Percentiles rank a stretch among this genome's conserved stretches.
Evolutionary conservation across 345 rosid species (phyloP).

Genomic region (Gynandropsis gynandra): DNA sequence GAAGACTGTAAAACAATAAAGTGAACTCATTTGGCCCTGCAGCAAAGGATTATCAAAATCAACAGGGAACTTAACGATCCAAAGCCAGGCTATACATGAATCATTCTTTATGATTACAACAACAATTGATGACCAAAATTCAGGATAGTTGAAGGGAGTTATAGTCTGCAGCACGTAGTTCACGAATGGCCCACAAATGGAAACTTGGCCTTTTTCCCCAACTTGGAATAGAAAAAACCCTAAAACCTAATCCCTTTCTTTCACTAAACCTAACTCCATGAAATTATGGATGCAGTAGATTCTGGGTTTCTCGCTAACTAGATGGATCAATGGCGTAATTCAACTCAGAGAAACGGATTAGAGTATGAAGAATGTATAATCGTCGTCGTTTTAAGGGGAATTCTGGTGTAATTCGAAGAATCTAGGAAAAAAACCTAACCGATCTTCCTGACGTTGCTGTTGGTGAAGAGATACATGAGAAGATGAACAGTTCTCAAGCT

Average conservation of each 20-base stretch:
- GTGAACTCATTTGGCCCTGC: constrained; percentile 86
- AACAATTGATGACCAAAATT: constrained; percentile 9
- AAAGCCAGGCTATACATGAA: constrained; percentile 17
- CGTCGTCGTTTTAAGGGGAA: not conserved
- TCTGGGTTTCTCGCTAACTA: not conserved
- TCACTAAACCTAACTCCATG: not conserved
- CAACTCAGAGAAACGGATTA: constrained; percentile 1
- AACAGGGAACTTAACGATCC: not conserved
- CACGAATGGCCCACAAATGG: not conserved
- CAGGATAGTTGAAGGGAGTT: constrained; percentile 12
- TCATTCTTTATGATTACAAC: constrained; percentile 14
- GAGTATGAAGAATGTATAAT: not conserved
- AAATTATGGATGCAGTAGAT: not conserved
- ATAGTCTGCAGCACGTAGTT: constrained; percentile 23
- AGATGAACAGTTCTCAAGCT: constrained; percentile 84
- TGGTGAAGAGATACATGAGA: constrained; percentile 79
- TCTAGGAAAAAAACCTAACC: constrained; percentile 34
- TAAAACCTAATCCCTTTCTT: too few species aligned
- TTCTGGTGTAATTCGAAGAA: not conserved
- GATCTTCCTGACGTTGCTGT: constrained; percentile 58
- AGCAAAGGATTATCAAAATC: constrained; percentile 10
- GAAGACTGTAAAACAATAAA: constrained; percentile 81
- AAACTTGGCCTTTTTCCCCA: not conserved
- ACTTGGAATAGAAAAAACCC: constrained; percentile 8
- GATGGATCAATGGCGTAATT: not conserved